A percentile compares a stretch with the other conserved stretches of the same genome.
phyloP scores from a whole-genome alignment of 164 flowering plant genomes.

The Buxus sempervirens region DNA sequence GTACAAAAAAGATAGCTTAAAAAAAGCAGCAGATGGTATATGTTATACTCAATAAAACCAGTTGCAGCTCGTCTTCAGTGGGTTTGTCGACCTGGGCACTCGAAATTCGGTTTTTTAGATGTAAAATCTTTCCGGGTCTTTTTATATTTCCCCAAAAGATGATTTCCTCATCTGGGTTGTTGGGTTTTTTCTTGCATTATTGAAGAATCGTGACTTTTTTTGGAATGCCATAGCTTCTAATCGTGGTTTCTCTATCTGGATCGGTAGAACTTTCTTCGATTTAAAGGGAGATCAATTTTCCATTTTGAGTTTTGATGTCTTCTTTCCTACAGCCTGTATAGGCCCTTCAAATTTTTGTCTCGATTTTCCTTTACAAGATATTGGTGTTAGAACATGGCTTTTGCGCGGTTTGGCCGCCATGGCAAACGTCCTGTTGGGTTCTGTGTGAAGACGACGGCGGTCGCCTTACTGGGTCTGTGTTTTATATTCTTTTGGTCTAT shows the following conservation, averaged over 20 bases:
- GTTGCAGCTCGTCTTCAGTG: not conserved
- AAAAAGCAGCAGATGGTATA: not conserved
- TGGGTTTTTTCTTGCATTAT: not conserved
- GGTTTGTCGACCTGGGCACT: constrained; percentile 3
- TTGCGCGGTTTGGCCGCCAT: constrained; percentile 53
- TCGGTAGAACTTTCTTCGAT: not conserved
- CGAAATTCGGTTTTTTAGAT: not conserved
- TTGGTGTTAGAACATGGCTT: constrained; percentile 35
- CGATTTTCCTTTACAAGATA: not conserved
- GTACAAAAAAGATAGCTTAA: not conserved
- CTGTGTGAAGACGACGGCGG: constrained; percentile 63
- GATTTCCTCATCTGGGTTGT: constrained; percentile 10
- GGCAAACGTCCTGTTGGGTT: constrained; percentile 68
- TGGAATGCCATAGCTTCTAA: not conserved
- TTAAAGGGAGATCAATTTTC: not conserved
- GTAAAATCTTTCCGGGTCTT: not conserved
- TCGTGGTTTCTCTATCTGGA: not conserved
- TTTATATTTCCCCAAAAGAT: not conserved
- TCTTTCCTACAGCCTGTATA: no score
- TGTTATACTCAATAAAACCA: not conserved
- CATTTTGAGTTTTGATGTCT: not conserved
- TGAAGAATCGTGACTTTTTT: not conserved
- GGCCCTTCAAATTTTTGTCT: not conserved
- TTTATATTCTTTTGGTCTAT: constrained; percentile 69
- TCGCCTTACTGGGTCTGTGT: constrained; percentile 71